Evolutionary conservation across 768 basidiomycete species (phyloP), one percentile per base, ranked within the genome.

Genomic region (Boletus reticuloceps): DNA sequence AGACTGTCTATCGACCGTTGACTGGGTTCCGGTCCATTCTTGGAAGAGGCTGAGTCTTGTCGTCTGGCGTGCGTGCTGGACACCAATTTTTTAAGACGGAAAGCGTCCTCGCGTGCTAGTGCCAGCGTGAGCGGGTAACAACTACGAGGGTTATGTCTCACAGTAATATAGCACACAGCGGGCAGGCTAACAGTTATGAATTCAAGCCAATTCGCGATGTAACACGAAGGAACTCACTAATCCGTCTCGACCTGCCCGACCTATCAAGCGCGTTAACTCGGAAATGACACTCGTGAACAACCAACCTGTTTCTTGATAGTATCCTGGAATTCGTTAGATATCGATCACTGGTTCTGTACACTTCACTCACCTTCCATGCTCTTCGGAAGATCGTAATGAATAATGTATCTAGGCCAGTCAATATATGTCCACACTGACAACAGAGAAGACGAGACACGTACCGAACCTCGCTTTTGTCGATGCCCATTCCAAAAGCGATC

Each of bases 121-220:
- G 6, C 7, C 31, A 4, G 29, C 20, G 13, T 46, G 2, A 56
- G 43, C 20, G 29, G 16, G 16, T 29, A 41, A 38, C 10, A 38
- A 32, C 40, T 47, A 48, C 10, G 9, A 25, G 16, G 6, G 1
- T 14, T 1, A 5, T 39, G 4, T 43, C 83, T 63, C 58, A 89
- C 91, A 92, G 64, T 91, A 94, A 65, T 90, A 94, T 1, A 93
- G 69, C 27, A 92, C 74, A 59, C 91, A 93, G 71, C 88, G 91
- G 0, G 91, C 79, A 2, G 89, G 82, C 91, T 93, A 47, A 12
- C 4, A 36, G 4, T 13, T 6, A 47, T 20, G 10, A 0, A 13
- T 40, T 58, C 52, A 56, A 49, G 36, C n/a, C 22, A 50, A 20
- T 13, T 27, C 39, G 3, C 20, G 27, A 20, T 0, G 43, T 31